A percentile compares a stretch with the other conserved stretches of the same genome.
phyloP scores from a whole-genome alignment of 108 stramenopile species.

The Discostella pseudostelligera region DNA sequence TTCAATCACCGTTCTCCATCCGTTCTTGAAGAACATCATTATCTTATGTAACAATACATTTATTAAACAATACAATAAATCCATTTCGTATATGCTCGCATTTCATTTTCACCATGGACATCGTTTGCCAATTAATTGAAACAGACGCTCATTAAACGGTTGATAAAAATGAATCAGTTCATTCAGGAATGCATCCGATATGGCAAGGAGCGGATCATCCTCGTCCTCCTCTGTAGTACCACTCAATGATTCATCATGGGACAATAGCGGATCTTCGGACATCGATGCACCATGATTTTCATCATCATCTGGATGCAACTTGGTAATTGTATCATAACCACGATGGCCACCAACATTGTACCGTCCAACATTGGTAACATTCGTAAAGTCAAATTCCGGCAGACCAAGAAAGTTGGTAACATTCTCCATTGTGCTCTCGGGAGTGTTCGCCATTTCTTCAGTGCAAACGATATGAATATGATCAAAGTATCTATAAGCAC shows the following conservation, averaged over 20 bases:
- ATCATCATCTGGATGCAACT: slow-evolving; percentile 48
- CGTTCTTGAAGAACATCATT: too few relatives aligned
- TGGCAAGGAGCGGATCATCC: slow-evolving; percentile 52
- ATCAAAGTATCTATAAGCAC: slow-evolving; percentile 3
- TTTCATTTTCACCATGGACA: slow-evolving; percentile 52
- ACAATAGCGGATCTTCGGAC: neutral
- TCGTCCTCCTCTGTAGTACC: slow-evolving; percentile 9
- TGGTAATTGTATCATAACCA: slow-evolving; percentile 74
- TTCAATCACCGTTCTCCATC: too few relatives aligned
- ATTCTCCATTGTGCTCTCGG: slow-evolving; percentile 48
- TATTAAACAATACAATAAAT: too few relatives aligned
- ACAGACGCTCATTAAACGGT: slow-evolving; percentile 83
- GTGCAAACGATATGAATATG: slow-evolving; percentile 73
- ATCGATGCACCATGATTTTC: slow-evolving; percentile 13
- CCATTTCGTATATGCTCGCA: too few relatives aligned
- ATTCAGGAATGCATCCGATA: slow-evolving; percentile 58
- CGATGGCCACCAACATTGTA: slow-evolving; percentile 82
- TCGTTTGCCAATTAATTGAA: slow-evolving; percentile 62
- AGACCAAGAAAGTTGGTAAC: slow-evolving; percentile 68
- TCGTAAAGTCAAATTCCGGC: slow-evolving; percentile 63
- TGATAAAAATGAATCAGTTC: slow-evolving; percentile 64
- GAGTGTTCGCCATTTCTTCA: slow-evolving; percentile 60
- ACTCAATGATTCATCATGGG: slow-evolving; percentile 6
- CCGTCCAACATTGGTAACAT: slow-evolving; percentile 35
- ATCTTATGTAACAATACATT: too few relatives aligned